phyloP scores from a whole-genome alignment of 192 early-diverging fungal species.

The Coemansia sp. region DNA sequence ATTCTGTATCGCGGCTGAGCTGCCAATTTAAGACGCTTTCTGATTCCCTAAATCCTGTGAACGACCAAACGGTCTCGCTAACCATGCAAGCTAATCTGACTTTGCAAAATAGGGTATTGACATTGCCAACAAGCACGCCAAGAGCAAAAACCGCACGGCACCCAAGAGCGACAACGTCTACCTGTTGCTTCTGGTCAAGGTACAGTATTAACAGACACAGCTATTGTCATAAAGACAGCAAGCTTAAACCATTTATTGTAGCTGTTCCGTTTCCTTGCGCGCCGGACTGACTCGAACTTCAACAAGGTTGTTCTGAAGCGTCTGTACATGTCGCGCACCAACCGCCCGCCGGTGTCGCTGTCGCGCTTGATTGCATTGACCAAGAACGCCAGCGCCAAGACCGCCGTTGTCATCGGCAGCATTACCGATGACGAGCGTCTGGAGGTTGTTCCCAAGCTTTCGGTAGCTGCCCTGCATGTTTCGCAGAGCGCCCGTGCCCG shows the following conservation, averaged over 20 bases:
- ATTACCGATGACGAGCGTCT: slow-evolving; percentile 96
- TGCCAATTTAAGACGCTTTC: too few relatives aligned
- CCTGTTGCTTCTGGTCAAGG: slow-evolving; percentile 95
- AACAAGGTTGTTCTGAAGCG: slow-evolving; percentile 99
- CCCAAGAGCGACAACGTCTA: slow-evolving; percentile 96
- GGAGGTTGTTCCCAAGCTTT: slow-evolving; percentile 89
- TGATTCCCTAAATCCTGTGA: too few relatives aligned
- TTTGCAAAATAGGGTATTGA: slow-evolving; percentile 84
- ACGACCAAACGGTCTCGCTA: background rate
- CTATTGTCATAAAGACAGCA: background rate
- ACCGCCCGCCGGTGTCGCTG: slow-evolving; percentile 92
- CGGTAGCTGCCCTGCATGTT: slow-evolving; percentile 92
- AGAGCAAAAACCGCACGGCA: slow-evolving; percentile 84
- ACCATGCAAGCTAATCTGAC: background rate
- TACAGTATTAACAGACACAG: slow-evolving; percentile 15
- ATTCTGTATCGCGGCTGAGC: too few relatives aligned
- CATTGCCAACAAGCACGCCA: slow-evolving; percentile 98
- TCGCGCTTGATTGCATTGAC: slow-evolving; percentile 83
- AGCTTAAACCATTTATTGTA: slow-evolving; percentile 22
- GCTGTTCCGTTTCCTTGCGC: slow-evolving; percentile 99
- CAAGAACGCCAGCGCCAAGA: slow-evolving; percentile 78
- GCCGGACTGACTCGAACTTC: slow-evolving; percentile 97
- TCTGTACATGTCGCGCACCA: slow-evolving; percentile 96
- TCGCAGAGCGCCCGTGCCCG: slow-evolving; percentile 95
- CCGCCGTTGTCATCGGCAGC: slow-evolving; percentile 92